These are phyloP conservation scores for Quaeritorhiza haematococci DNA, from an alignment of 371 early-diverging fungal genomes.

Conservation along the genomic window DNA sequence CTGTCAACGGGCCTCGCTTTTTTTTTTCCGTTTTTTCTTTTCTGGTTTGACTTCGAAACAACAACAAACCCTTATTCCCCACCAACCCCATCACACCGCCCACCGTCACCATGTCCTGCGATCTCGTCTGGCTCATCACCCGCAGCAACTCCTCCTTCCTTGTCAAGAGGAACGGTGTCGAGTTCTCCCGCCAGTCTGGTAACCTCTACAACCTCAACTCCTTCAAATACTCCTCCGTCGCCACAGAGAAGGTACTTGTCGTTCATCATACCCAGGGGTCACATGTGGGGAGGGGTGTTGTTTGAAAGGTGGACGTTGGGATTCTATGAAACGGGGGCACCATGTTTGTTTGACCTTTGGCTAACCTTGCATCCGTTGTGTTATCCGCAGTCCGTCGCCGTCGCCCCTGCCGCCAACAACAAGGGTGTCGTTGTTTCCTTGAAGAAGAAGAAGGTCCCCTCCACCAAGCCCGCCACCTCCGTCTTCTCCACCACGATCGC, in stretches of 20 bases:
- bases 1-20: no score
- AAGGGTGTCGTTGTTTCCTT: conserved; percentile 61
- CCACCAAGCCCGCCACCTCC: conserved; percentile 44
- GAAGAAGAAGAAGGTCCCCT: conserved; percentile 54
- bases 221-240: conserved; percentile 82
- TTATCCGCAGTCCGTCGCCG: conserved; percentile 42
- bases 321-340: background rate
- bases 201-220: conserved; percentile 82
- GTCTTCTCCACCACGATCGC: conserved; percentile 52
- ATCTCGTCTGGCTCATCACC: conserved; percentile 77
- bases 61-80: no score
- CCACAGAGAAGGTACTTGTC: conserved; percentile 49
- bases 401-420: conserved; percentile 48
- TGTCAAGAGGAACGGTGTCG: conserved; percentile 78
- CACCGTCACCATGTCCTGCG: conserved; percentile 49
- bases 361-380: conserved; percentile 14
- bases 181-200: conserved; percentile 74
- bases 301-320: background rate
- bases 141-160: conserved; percentile 82
- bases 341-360: background rate
- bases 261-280: background rate
- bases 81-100: background rate
- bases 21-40: no score
- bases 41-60: no score
- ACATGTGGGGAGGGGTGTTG: background rate